Base-by-base conservation (phyloP, 257 asterid species). In the Przewalskia tangutica region DNA sequence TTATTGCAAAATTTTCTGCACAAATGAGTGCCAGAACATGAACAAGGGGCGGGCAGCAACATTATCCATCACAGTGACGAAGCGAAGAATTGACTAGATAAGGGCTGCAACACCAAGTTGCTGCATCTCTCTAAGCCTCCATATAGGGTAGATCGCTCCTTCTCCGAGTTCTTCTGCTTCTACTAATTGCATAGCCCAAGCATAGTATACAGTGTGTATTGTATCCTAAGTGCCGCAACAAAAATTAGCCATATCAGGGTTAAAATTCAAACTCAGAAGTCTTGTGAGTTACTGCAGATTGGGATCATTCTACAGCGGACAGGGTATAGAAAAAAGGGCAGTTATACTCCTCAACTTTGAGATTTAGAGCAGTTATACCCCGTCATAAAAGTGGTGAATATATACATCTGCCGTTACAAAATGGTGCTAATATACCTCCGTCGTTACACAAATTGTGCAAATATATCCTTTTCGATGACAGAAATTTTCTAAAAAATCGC, bases 41-140 rank as follows among this genome's bases (percentile, higher is more conserved):
- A 53, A 38, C 64, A 59, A 55, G 23, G 62, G 0, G 8, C 20
- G 7, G 79, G 54, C 18, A 42, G 77, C 68, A 20, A 20, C 66
- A 81, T n/a, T 50, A n/a, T 2, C 38, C 44, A 18, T 16, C 48
- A 0, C 77, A 8, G 38, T 48, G 53, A 64, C 23, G 62, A 40
- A 60, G 71, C 79, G 40, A 73, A 83, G 77, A 23, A 59, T 60
- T 50, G 71, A 77, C 89, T 87, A 94, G 64, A 96, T 96, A 46
- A 96, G 97, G 50, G 99, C 98, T 56, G 90, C 89, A 70, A 94
- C 91, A 8, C 98, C 98, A 38, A 88, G 87, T 82, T 93, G 98
- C 86, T 94, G 98, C 95, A 96, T 92, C 90, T 96, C 99, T 82
- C 93, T 84, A 65, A 96, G 98, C 93, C 89, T 93, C 99, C 98